Percentiles rank a stretch among this genome's conserved stretches.
Evolutionary conservation across 352 stramenopile genomes (phyloP).

Genomic region (Globisporangium orthogonon): DNA sequence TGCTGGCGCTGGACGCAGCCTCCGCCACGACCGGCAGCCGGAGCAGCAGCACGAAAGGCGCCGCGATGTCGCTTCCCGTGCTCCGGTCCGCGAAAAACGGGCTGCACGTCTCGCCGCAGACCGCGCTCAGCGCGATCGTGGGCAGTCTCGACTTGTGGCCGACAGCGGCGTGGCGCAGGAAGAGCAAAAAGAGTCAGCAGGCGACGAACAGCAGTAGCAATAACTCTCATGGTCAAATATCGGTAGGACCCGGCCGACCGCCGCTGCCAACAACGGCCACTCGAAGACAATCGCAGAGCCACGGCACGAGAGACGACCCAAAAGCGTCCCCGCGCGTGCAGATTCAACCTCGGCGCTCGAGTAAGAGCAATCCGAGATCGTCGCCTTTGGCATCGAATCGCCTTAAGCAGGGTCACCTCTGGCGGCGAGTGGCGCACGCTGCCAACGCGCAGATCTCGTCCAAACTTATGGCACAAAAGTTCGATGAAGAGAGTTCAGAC

Average conservation of each 20-base stretch:
- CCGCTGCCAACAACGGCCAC: background rate
- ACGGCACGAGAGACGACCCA: background rate
- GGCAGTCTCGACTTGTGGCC: conserved; percentile 6
- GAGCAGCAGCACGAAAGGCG: background rate
- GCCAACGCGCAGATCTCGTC: conserved; percentile 12
- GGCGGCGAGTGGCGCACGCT: background rate
- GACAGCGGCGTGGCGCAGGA: conserved; percentile 5
- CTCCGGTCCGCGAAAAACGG: background rate
- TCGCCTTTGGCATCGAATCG: background rate
- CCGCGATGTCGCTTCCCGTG: background rate
- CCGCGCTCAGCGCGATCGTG: conserved; percentile 5
- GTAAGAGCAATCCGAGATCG: background rate
- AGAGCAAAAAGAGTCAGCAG: background rate
- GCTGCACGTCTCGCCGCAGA: conserved; percentile 5
- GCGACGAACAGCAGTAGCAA: background rate
- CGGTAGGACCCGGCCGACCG: background rate
- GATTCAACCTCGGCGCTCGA: background rate
- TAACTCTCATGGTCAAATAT: background rate
- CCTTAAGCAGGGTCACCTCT: background rate
- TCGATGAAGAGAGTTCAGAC: background rate
- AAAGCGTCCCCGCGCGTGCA: background rate
- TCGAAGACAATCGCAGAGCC: background rate
- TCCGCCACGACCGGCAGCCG: background rate
- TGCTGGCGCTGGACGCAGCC: conserved; percentile 1
- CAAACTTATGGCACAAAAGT: conserved; percentile 11